Evolutionary conservation across 106 monocot genomes (phyloP).

Genomic region (Chionographis japonica): DNA sequence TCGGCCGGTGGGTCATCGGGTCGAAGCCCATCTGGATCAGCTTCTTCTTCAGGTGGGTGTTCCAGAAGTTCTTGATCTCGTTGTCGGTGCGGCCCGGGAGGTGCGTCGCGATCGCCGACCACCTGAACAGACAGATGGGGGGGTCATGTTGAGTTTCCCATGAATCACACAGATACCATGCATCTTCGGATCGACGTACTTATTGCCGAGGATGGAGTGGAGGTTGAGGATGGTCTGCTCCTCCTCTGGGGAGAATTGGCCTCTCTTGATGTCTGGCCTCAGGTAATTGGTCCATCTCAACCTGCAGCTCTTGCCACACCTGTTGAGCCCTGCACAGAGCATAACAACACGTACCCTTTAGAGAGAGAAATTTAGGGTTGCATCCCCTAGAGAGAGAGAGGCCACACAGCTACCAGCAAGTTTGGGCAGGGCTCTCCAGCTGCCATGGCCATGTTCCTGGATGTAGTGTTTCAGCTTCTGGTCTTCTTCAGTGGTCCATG

Average conservation of each 20-base stretch:
- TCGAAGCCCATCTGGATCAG: slow-evolving; percentile 92
- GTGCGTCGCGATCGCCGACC: slow-evolving; percentile 86
- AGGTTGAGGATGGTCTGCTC: slow-evolving; percentile 59
- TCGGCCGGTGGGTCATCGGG: slow-evolving; percentile 83
- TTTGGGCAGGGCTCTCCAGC: slow-evolving; percentile 92
- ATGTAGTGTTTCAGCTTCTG: slow-evolving; percentile 70
- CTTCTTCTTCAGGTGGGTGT: slow-evolving; percentile 92
- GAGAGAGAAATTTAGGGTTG: not conserved
- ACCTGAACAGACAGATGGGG: slow-evolving; percentile 25
- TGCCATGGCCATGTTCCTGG: slow-evolving; percentile 77
- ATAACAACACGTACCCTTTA: not conserved
- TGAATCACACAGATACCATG: too few relatives aligned
- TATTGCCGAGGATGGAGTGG: slow-evolving; percentile 58
- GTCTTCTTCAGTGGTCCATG: slow-evolving; percentile 91
- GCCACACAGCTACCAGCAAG: slow-evolving; percentile 42
- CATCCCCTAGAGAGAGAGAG: not conserved
- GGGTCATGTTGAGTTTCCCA: too few relatives aligned
- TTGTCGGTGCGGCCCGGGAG: slow-evolving; percentile 87
- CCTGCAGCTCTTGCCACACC: slow-evolving; percentile 71
- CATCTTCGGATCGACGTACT: slow-evolving; percentile 15
- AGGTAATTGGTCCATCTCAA: slow-evolving; percentile 70
- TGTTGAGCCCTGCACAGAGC: slow-evolving; percentile 35
- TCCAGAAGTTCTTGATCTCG: slow-evolving; percentile 97
- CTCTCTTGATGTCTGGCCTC: slow-evolving; percentile 67
- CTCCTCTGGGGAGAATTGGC: slow-evolving; percentile 57